These are phyloP conservation scores for Globisporangium paddicum DNA, from an alignment of 352 stramenopile genomes.

Conservation along the genomic window DNA sequence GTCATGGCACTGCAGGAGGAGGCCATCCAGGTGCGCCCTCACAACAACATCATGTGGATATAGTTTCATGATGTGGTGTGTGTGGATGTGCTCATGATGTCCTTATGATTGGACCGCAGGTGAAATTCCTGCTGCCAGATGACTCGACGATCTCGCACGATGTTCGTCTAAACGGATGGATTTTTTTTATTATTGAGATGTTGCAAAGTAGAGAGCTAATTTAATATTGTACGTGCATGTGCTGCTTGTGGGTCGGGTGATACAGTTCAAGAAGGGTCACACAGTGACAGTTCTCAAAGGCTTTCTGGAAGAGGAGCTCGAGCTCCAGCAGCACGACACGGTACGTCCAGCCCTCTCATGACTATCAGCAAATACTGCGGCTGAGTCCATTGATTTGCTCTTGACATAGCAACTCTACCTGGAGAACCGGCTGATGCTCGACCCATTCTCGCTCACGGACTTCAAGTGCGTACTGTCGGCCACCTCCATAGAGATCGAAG, in stretches of 20 bases:
- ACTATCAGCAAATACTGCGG: background rate
- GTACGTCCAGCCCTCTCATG: conserved; percentile 14
- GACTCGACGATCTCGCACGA: conserved; percentile 42
- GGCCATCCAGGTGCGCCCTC: conserved; percentile 26
- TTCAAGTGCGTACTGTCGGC: conserved; percentile 37
- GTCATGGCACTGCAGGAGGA: conserved; percentile 56
- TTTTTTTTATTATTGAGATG: background rate
- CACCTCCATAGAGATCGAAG: conserved; percentile 34
- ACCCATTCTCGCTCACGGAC: conserved; percentile 62
- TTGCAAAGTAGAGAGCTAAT: conserved; percentile 1
- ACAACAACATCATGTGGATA: too few relatives aligned
- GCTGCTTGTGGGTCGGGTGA: background rate
- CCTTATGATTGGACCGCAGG: conserved; percentile 17
- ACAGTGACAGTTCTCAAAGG: conserved; percentile 55
- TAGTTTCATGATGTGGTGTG: too few relatives aligned
- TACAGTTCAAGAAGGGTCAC: conserved; percentile 65
- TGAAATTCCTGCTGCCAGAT: conserved; percentile 51
- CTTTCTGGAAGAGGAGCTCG: conserved; percentile 52
- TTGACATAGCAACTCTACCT: conserved; percentile 34
- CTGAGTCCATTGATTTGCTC: background rate
- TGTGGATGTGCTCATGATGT: background rate
- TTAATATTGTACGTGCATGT: background rate
- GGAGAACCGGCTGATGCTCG: conserved; percentile 34
- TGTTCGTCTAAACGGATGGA: conserved; percentile 8
- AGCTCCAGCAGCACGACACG: conserved; percentile 27